Conservation (phyloP, 2,329 filamentous ascomycete genomes). For the Xylariales sp. region DNA sequence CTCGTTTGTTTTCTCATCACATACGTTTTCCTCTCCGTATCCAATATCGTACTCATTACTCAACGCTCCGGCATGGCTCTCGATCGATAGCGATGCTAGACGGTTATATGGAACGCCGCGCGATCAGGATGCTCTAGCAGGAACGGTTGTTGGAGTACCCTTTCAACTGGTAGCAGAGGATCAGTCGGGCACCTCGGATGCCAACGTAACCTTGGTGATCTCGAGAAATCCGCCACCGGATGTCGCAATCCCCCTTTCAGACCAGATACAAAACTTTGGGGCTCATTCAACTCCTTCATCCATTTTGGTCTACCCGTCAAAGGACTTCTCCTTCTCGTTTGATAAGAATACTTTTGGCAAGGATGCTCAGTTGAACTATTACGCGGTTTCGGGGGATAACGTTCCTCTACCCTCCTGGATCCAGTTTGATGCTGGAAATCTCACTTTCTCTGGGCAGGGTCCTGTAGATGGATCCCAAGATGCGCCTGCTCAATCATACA, state of each 20-base stretch:
- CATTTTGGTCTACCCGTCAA: conserved; percentile 51
- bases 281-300: conserved; percentile 56
- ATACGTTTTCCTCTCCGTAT: conserved; percentile 64
- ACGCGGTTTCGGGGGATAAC: conserved; percentile 70
- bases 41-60: conserved; percentile 63
- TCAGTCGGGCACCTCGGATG: conserved; percentile 54
- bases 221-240: conserved; percentile 52
- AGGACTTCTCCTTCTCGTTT: conserved; percentile 49
- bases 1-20: conserved; percentile 65
- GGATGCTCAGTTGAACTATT: conserved; percentile 59
- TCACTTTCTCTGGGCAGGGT: conserved; percentile 68
- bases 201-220: conserved; percentile 68
- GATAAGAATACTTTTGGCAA: conserved; percentile 59
- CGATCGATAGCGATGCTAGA: conserved; percentile 59
- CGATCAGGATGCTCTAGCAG: conserved; percentile 39
- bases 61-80: conserved; percentile 67
- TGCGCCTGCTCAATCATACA: conserved; percentile 67
- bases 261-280: conserved; percentile 55
- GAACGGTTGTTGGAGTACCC: conserved; percentile 51
- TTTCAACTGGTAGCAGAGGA: conserved; percentile 71
- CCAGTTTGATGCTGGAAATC: conserved; percentile 58
- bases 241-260: conserved; percentile 50
- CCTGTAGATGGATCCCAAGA: conserved; percentile 60
- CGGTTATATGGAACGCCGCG: conserved; percentile 69
- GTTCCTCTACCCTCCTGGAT: conserved; percentile 87